Percentiles rank a stretch among this genome's conserved stretches.
Conservation (phyloP, 768 basidiomycete species). For the Clathrus columnatus region DNA sequence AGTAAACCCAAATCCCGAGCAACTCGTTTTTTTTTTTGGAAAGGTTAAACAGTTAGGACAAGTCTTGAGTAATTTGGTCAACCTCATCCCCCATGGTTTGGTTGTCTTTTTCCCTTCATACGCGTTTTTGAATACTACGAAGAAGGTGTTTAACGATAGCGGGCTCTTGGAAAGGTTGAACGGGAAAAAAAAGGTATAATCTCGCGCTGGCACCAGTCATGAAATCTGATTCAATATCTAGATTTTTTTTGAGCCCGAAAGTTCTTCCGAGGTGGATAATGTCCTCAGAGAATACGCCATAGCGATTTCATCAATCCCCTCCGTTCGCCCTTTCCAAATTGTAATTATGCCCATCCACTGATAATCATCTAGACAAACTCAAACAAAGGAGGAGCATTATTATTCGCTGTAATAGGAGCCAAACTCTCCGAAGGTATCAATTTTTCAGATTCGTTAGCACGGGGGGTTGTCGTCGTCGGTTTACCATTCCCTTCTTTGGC, state of each 20-base stretch:
- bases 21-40: not conserved
- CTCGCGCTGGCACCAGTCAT: not conserved
- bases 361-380: not conserved
- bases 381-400: conserved; percentile 51
- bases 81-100: conserved; percentile 75
- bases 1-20: conserved; percentile 2
- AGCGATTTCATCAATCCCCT: conserved; percentile 26
- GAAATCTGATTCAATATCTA: conserved; percentile 25
- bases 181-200: conserved; percentile 64
- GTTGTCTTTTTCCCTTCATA: conserved; percentile 96
- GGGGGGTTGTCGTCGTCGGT: conserved; percentile 80
- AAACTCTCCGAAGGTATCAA: conserved; percentile 91
- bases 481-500: conserved; percentile 89
- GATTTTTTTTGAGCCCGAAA: conserved; percentile 88
- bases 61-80: conserved; percentile 69
- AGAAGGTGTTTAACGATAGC: conserved; percentile 52
- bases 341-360: conserved; percentile 12
- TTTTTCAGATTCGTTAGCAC: conserved; percentile 72
- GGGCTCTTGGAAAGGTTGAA: conserved; percentile 55
- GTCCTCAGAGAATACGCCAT: conserved; percentile 65
- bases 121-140: conserved; percentile 62
- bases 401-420: conserved; percentile 93
- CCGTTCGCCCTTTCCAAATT: conserved; percentile 4
- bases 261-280: conserved; percentile 59
- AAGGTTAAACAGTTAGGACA: conserved; percentile 81